A percentile compares a stretch with the other conserved stretches of the same genome.
Conservation (phyloP, 768 basidiomycete species). For the Fibroporia radiculosa region DNA sequence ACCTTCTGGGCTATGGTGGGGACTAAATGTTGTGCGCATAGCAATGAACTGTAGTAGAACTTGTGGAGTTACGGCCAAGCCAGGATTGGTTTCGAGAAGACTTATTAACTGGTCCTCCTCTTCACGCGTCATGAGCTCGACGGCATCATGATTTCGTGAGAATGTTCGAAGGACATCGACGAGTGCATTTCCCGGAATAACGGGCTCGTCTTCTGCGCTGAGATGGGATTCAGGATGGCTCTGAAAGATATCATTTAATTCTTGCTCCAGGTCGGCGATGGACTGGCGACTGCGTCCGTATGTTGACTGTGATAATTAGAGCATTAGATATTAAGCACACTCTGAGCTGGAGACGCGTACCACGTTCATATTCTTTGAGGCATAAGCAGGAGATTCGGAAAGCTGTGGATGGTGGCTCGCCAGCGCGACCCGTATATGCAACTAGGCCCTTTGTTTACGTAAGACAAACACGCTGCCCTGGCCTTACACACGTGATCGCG, state of each 20-base stretch:
- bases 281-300: slow-evolving; percentile 63
- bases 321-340: background rate
- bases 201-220: slow-evolving; percentile 52
- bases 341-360: background rate
- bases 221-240: slow-evolving; percentile 53
- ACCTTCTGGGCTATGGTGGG: slow-evolving; percentile 12
- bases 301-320: slow-evolving; percentile 4
- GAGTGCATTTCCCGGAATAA: slow-evolving; percentile 64
- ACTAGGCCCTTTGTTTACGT: background rate
- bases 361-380: background rate
- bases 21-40: slow-evolving; percentile 16
- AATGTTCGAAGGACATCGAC: slow-evolving; percentile 63
- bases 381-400: background rate
- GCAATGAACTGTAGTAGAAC: slow-evolving; percentile 60
- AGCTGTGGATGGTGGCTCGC: background rate
- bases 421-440: too few relatives aligned
- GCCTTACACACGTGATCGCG: background rate
- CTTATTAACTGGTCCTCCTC: slow-evolving; percentile 55
- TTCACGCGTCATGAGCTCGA: slow-evolving; percentile 54
- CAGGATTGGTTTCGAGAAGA: slow-evolving; percentile 51
- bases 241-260: slow-evolving; percentile 60
- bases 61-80: slow-evolving; percentile 61
- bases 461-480: background rate
- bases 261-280: slow-evolving; percentile 60
- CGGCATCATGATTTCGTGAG: slow-evolving; percentile 48